These are phyloP conservation scores for Tuber borchii DNA, from an alignment of 495 filamentous ascomycete genomes.

Conservation along the genomic window DNA sequence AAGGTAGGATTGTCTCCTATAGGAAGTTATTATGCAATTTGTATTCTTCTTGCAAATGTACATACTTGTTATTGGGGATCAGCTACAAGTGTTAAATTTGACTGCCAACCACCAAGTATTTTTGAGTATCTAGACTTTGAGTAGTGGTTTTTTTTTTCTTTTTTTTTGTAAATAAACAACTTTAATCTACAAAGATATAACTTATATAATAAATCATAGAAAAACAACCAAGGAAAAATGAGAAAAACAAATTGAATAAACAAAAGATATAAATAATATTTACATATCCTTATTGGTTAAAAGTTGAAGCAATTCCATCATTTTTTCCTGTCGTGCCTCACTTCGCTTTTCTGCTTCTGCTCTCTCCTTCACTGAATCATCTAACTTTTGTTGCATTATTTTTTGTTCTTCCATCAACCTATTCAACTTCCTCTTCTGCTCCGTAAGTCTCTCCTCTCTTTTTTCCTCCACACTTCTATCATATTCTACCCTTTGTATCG, in stretches of 20 bases:
- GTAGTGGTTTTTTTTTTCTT: background rate
- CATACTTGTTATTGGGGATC: background rate
- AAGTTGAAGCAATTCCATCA: background rate
- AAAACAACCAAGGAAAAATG: background rate
- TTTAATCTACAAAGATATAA: background rate
- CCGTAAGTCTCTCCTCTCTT: background rate
- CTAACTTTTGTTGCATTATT: background rate
- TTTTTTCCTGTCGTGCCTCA: background rate
- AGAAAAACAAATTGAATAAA: background rate
- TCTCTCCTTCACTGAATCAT: background rate
- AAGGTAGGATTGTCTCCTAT: background rate
- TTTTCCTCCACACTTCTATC: background rate
- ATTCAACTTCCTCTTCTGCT: background rate
- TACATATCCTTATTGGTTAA: background rate
- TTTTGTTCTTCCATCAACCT: background rate
- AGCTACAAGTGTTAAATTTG: background rate
- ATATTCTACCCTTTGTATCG: background rate
- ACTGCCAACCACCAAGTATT: background rate
- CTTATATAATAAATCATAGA: background rate
- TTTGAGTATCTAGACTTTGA: background rate
- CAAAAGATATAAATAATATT: background rate
- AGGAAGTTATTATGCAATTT: background rate
- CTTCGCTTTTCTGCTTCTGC: background rate
- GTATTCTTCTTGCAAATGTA: constrained; percentile 1
- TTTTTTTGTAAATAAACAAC: background rate